These are phyloP conservation scores for Debaryomyces coudertii DNA, from an alignment of 1,139 yeast genomes.

Conservation along the genomic window DNA sequence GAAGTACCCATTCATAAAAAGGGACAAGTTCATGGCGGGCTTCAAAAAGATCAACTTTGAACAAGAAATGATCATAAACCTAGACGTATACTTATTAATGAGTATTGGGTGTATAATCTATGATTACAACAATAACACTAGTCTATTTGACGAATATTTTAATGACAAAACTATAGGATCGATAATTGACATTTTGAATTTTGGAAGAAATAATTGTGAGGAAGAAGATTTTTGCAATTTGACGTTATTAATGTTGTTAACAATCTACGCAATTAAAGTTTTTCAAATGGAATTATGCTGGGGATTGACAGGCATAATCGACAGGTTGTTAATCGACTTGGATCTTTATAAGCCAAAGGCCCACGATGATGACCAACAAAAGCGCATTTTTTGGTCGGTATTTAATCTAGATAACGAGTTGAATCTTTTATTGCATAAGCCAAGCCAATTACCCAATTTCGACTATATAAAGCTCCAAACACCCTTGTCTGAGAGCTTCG, in stretches of 20 bases:
- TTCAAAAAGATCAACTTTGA: conserved; percentile 33
- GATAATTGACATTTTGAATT: conserved; percentile 38
- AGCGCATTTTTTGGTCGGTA: conserved; percentile 43
- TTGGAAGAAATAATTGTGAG: conserved; percentile 22
- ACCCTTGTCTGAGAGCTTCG: conserved; percentile 15
- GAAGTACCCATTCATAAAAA: conserved; percentile 41
- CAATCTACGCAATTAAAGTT: conserved; percentile 34
- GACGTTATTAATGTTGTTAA: conserved; percentile 33
- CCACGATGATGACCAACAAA: conserved; percentile 15
- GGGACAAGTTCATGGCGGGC: conserved; percentile 22
- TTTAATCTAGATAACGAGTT: conserved; percentile 45
- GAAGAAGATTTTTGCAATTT: conserved; percentile 27
- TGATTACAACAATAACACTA: conserved; percentile 31
- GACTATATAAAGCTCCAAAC: conserved; percentile 22
- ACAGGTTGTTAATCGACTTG: conserved; percentile 31
- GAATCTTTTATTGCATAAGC: conserved; percentile 35
- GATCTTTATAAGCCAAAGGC: conserved; percentile 23
- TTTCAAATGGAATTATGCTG: conserved; percentile 35
- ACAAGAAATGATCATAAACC: conserved; percentile 40
- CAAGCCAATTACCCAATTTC: conserved; percentile 37
- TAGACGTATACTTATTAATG: conserved; percentile 42
- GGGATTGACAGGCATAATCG: conserved; percentile 40
- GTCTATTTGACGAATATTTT: conserved; percentile 31
- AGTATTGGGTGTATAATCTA: conserved; percentile 44
- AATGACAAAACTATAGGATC: conserved; percentile 36